Percentiles rank a stretch among this genome's conserved stretches.
These are phyloP conservation scores for Mentha longifolia DNA, from an alignment of 257 asterid species.

Conservation along the genomic window DNA sequence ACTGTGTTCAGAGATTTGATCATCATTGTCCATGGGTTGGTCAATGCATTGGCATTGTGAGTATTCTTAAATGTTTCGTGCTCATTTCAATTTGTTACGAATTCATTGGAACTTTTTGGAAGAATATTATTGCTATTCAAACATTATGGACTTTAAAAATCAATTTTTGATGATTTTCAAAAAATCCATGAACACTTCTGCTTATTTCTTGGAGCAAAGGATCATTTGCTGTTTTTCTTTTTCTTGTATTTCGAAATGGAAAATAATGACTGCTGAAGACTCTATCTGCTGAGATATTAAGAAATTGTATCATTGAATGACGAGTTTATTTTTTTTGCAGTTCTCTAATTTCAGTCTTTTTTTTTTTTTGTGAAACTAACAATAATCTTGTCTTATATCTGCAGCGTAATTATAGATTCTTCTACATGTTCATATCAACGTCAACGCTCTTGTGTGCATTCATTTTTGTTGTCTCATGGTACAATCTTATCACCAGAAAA, in stretches of 20 bases:
- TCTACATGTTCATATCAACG: conserved; percentile 83
- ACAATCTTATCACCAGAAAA: conserved; percentile 49
- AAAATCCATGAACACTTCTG: no score
- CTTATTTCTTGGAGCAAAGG: no score
- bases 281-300: no score
- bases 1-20: conserved; percentile 88
- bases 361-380: conserved; percentile 24
- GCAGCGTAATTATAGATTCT: conserved; percentile 93
- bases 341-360: neutral
- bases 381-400: conserved; percentile 24
- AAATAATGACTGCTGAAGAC: no score
- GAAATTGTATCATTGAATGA: neutral
- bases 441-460: conserved; percentile 72
- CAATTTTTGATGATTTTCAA: no score
- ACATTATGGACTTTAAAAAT: no score
- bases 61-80: conserved; percentile 36
- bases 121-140: no score
- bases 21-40: conserved; percentile 98
- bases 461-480: conserved; percentile 68
- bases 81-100: neutral
- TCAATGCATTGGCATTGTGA: conserved; percentile 90
- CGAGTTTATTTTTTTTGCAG: conserved; percentile 9
- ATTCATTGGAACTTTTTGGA: conserved; percentile 5
- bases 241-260: no score
- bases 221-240: no score